These are phyloP conservation scores for Cercospora citrullina DNA, from an alignment of 2,329 filamentous ascomycete genomes.

Conservation along the genomic window DNA sequence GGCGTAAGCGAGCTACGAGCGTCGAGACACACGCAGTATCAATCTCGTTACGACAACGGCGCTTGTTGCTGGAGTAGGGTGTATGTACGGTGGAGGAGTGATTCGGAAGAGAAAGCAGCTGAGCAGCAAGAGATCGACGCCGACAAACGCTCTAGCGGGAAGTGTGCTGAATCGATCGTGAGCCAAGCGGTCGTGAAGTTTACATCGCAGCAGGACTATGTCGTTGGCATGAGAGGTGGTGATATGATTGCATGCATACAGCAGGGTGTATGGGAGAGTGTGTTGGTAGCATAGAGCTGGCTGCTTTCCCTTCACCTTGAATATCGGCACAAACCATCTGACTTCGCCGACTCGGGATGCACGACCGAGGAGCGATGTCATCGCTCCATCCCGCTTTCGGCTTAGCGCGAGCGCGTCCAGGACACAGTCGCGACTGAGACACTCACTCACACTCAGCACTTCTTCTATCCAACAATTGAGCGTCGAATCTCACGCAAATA, in stretches of 20 bases:
- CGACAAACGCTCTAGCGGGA: constrained; percentile 1
- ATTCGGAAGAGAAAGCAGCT: constrained; percentile 2
- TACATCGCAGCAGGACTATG: not conserved
- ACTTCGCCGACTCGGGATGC: not conserved
- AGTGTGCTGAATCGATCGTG: constrained; percentile 3
- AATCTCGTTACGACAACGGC: not conserved
- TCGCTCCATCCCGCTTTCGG: not conserved
- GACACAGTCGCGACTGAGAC: not conserved
- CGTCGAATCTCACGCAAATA: not conserved
- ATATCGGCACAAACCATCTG: constrained; percentile 4
- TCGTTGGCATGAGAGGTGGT: not conserved
- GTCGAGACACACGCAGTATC: not conserved
- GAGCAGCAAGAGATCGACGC: constrained; percentile 1
- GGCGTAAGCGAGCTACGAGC: not conserved
- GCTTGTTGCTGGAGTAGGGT: not conserved
- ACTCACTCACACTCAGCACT: not conserved
- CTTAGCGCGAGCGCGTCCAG: not conserved
- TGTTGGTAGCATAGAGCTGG: constrained; percentile 1
- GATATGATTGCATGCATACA: not conserved
- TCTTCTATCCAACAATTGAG: not conserved
- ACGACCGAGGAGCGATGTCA: constrained; percentile 3
- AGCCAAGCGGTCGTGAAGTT: not conserved
- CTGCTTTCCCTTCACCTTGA: constrained; percentile 6
- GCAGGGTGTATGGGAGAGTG: not conserved
- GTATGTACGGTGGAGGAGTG: not conserved